phyloP scores from a whole-genome alignment of 148 eudicot species.

The Camellia japonica region DNA sequence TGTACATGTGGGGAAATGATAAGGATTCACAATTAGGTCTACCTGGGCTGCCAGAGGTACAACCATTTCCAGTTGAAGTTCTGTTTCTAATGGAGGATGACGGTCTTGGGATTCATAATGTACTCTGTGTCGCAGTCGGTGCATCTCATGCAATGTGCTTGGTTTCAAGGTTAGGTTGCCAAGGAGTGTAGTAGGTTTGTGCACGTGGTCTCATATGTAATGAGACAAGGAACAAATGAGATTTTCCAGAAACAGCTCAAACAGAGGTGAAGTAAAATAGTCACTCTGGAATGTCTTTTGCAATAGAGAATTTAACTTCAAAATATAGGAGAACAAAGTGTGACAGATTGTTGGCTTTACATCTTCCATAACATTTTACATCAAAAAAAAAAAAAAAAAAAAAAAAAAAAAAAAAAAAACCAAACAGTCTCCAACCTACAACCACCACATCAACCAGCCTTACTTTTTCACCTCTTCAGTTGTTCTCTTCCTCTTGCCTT shows the following conservation, averaged over 20 bases:
- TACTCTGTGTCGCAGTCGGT: conserved; percentile 68
- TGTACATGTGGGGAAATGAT: conserved; percentile 92
- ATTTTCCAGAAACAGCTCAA: neutral
- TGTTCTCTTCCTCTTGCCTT: no score
- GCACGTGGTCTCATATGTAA: neutral
- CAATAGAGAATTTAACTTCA: no score
- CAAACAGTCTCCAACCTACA: no score
- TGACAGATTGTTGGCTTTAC: no score
- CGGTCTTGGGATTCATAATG: conserved; percentile 58
- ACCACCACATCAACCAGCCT: no score
- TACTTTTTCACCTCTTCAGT: no score
- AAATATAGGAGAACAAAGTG: neutral
- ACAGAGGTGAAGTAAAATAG: neutral
- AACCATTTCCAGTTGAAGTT: conserved; percentile 74
- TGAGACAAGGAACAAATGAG: neutral
- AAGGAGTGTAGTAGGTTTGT: neutral
- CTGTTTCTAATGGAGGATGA: conserved; percentile 78
- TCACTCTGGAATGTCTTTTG: no score
- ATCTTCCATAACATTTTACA: neutral
- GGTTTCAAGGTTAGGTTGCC: conserved; percentile 46
- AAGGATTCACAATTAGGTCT: conserved; percentile 87
- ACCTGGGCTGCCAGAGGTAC: conserved; percentile 87
- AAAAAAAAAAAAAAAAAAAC: no score
- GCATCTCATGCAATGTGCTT: conserved; percentile 89
- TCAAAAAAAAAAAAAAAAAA: no score